A percentile compares a stretch with the other conserved stretches of the same genome.
phyloP scores from a whole-genome alignment of 2,329 filamentous ascomycete species.

The Cladosporium oxysporum region DNA sequence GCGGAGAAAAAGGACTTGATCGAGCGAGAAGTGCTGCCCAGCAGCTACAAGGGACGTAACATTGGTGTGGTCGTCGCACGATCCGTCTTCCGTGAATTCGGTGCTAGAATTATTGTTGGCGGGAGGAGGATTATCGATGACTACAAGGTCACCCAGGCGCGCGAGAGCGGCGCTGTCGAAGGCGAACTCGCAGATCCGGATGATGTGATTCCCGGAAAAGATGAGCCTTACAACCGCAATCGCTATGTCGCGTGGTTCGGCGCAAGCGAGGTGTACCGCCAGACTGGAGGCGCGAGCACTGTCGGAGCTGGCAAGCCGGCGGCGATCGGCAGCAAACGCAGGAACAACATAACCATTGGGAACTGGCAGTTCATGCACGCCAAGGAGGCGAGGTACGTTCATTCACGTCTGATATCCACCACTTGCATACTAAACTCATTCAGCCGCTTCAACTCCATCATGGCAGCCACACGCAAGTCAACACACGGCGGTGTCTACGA shows the following conservation, averaged over 20 bases:
- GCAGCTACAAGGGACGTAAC: slow-evolving; percentile 96
- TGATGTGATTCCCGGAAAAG: slow-evolving; percentile 72
- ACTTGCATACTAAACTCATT: slow-evolving; percentile 23
- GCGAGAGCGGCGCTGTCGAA: slow-evolving; percentile 76
- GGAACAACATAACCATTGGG: slow-evolving; percentile 83
- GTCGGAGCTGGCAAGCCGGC: slow-evolving; percentile 62
- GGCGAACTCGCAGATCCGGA: slow-evolving; percentile 90
- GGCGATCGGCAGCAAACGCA: slow-evolving; percentile 69
- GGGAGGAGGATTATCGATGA: slow-evolving; percentile 85
- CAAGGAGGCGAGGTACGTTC: slow-evolving; percentile 76
- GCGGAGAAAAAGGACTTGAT: slow-evolving; percentile 98
- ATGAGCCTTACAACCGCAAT: slow-evolving; percentile 95
- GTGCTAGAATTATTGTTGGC: slow-evolving; percentile 88
- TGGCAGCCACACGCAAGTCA: slow-evolving; percentile 67
- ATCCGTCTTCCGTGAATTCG: slow-evolving; percentile 96
- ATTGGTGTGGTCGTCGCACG: slow-evolving; percentile 96
- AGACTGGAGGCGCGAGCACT: slow-evolving; percentile 47
- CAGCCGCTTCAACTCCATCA: slow-evolving; percentile 80
- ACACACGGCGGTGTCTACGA: slow-evolving; percentile 84
- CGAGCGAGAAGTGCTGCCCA: slow-evolving; percentile 89
- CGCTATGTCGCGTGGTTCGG: slow-evolving; percentile 99
- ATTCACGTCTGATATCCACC: slow-evolving; percentile 21
- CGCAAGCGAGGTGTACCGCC: slow-evolving; percentile 93
- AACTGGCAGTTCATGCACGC: slow-evolving; percentile 99
- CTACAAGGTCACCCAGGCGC: slow-evolving; percentile 76